These are phyloP conservation scores for Carallia brachiata DNA, from an alignment of 345 rosid species.

Conservation along the genomic window DNA sequence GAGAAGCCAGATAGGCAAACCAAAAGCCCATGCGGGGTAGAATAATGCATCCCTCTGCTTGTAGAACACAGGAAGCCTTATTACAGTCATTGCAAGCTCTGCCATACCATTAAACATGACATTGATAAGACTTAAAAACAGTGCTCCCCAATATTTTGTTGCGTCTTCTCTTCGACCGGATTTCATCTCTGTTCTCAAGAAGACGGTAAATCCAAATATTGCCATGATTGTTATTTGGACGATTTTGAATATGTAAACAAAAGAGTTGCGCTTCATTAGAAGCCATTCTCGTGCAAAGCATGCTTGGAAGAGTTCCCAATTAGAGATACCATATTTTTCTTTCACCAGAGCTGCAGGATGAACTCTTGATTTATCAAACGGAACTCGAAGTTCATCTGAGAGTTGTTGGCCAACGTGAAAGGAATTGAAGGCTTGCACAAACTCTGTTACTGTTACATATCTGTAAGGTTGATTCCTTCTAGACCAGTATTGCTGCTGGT, in stretches of 20 bases:
- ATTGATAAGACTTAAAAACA: constrained; percentile 16
- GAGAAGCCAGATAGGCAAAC: constrained; percentile 15
- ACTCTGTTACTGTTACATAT: constrained; percentile 40
- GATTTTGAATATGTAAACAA: constrained; percentile 22
- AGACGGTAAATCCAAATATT: constrained; percentile 13
- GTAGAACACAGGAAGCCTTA: constrained; percentile 26
- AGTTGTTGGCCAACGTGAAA: constrained; percentile 43
- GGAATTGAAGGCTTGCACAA: constrained; percentile 34
- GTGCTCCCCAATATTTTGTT: constrained; percentile 18
- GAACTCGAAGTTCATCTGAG: constrained; percentile 36
- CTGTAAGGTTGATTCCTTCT: constrained; percentile 35
- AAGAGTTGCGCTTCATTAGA: constrained; percentile 43
- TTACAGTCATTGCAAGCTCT: constrained; percentile 18
- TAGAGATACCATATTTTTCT: constrained; percentile 53
- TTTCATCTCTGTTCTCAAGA: constrained; percentile 24
- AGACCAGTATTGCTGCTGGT: constrained; percentile 59
- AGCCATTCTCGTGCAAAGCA: constrained; percentile 58
- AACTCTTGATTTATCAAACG: constrained; percentile 37
- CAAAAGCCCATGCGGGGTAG: constrained; percentile 27
- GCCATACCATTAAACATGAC: constrained; percentile 22
- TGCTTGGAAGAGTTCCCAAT: constrained; percentile 59
- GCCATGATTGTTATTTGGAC: constrained; percentile 21
- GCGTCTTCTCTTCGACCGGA: constrained; percentile 11
- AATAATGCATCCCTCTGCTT: constrained; percentile 21
- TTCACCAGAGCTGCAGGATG: constrained; percentile 57